Evolutionary conservation across 164 flowering plant species (phyloP), one percentile per base, ranked within the genome.

Genomic region (Taxillus chinensis): DNA sequence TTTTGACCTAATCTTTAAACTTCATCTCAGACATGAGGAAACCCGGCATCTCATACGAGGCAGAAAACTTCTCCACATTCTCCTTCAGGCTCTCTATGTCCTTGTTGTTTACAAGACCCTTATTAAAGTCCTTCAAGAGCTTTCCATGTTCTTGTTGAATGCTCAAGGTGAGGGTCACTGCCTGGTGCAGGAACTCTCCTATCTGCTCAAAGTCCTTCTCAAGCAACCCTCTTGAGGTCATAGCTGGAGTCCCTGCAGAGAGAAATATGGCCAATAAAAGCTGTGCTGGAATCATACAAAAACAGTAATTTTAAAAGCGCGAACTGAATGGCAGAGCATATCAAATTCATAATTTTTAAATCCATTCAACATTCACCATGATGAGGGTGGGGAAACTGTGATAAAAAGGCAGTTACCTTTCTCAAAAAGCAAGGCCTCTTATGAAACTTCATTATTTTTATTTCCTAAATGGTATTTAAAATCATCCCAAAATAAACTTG

Each of bases 191-290:
- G 83, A 91, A 95, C 71, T 91, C 99, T 8, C 73, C 99, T 16
- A 95, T 95, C 78, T 89, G 85, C 79, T 91, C 99, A 63, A 95
- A 95, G 78, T 95, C 99, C 78, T 87, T 91, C 86, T 95, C 99
- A 1, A 87, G 71, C 85, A 91, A 76, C 16, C 99, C 99, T 73
- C 99, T 87, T 8, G 98, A 95, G 39, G 98, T 95, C 99, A 95
- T 95, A 64, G 99, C 99, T 6, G 99, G 98, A 45, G 99, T 40
- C 73, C 99, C 99, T 93, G 74, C 37, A 59, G 62, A 11, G 27
- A 27, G 27, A 27, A 27, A 27, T 27, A 27, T 27, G 27, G 27
- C 0, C 27, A 0, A 27, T 27, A 27, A 27, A 27, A 27, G 27
- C 27, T 27, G 27, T 27, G 27, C 27, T 27, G 27, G 27, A 27